Base-by-base conservation (phyloP, 768 basidiomycete genomes). In the Mycena crocata region DNA sequence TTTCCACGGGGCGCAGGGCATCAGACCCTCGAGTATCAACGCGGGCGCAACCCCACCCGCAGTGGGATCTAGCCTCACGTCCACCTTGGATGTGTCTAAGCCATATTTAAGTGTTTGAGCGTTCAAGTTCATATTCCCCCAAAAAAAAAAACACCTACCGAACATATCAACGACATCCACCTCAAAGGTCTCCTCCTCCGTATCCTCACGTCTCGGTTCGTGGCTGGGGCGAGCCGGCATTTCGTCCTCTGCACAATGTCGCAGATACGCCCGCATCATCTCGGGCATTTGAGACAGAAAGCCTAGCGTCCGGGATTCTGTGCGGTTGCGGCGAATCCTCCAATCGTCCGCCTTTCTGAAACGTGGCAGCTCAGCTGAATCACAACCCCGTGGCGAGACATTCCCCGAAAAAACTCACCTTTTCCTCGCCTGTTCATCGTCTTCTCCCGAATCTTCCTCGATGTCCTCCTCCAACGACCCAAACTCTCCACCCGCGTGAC, bases 1-100 rank as follows among this genome's bases (percentile, higher is more conserved):
- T 17, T 13, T 45, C 34, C 54, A 54, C 6, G 70, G 56, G 1
- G 70, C 68, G 40, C 62, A 59, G 5, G 66, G 65, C 13, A 71
- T 32, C n/a, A 58, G 21, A 2, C 57, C 40, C 26, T 54, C 9
- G 3, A 37, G 34, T 5, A 54, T 39, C 26, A 54, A 30, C 21
- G 52, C 34, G 17, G 52, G 35, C 37, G 52, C 52, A 5, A 54
- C 26, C 35, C 52, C 52, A 31, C 23, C 23, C 31, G 31, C 49
- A 21, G 19, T 17, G 1, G 49, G 49, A 21, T 50, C 32, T 9
- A 50, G 49, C 19, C 17, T 50, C 31, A 50, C 49, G 19, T 34
- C 49, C 17, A 50, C 19, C 23, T 30, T 17, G 6, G 13, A 32
- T n/a, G 49, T 50, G 28, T 50, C 21, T 34, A 17, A n/a, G n/a